These are phyloP conservation scores for Botrytis byssoidea DNA, from an alignment of 2,329 filamentous ascomycete species.

Conservation along the genomic window DNA sequence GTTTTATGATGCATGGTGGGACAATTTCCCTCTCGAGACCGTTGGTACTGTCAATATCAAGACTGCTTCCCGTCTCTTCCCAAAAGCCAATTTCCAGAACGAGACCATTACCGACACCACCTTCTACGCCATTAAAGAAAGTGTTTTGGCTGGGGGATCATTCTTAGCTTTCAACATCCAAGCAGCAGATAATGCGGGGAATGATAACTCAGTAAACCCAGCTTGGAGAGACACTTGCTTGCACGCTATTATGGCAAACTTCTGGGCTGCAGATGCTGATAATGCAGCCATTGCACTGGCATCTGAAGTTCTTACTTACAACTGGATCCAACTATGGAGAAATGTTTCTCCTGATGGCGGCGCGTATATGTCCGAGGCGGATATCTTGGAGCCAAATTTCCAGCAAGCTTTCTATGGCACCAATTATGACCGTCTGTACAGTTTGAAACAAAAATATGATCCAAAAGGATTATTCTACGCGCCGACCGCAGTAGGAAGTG, in stretches of 20 bases:
- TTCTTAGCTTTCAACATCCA: background rate
- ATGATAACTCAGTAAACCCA: background rate
- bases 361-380: constrained; percentile 24
- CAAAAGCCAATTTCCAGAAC: background rate
- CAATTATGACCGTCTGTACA: constrained; percentile 24
- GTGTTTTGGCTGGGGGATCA: background rate
- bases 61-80: background rate
- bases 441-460: constrained; percentile 26
- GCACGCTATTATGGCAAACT: background rate
- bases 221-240: background rate
- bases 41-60: background rate
- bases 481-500: constrained; percentile 26
- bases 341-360: constrained; percentile 23
- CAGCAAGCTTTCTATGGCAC: constrained; percentile 44
- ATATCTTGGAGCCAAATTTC: constrained; percentile 26
- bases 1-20: background rate
- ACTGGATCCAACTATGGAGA: constrained; percentile 26
- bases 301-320: constrained; percentile 24
- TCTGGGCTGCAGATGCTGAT: background rate
- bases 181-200: background rate
- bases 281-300: background rate
- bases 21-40: background rate
- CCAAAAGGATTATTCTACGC: constrained; percentile 27
- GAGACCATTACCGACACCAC: background rate
- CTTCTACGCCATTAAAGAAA: background rate